These are phyloP conservation scores for Ambrosia trifida DNA, from an alignment of 129 eudicot species.

Conservation along the genomic window DNA sequence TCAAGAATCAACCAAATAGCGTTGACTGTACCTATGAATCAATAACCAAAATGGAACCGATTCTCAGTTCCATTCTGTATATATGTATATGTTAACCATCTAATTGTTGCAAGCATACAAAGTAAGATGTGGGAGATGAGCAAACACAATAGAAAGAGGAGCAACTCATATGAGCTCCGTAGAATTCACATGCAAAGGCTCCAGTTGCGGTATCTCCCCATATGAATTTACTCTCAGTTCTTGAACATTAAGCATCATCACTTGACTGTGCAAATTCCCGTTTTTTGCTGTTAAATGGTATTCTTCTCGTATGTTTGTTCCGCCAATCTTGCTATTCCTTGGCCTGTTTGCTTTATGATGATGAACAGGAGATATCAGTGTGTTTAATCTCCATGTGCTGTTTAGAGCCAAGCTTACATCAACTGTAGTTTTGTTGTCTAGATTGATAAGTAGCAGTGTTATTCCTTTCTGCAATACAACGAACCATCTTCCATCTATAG, in stretches of 20 bases:
- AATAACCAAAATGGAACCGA: conserved; percentile 39
- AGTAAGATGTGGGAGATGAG: conserved; percentile 55
- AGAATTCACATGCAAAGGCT: conserved; percentile 51
- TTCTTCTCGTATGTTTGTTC: conserved; percentile 50
- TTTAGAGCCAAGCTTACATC: conserved; percentile 40
- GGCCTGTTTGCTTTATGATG: conserved; percentile 30
- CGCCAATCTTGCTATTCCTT: conserved; percentile 20
- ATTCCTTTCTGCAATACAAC: conserved; percentile 69
- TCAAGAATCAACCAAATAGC: not conserved
- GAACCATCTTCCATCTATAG: no score
- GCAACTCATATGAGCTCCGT: conserved; percentile 58
- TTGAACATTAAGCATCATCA: conserved; percentile 66
- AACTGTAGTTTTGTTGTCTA: conserved; percentile 57
- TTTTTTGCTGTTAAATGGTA: conserved; percentile 76
- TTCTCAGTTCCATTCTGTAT: conserved; percentile 39
- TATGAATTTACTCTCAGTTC: conserved; percentile 42
- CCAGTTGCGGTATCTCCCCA: conserved; percentile 57
- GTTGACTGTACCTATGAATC: conserved; percentile 6
- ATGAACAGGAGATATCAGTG: conserved; percentile 41
- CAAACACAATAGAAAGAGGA: conserved; percentile 78
- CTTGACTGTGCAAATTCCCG: conserved; percentile 73
- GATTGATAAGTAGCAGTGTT: conserved; percentile 60
- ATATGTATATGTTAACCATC: conserved; percentile 20
- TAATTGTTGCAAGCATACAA: conserved; percentile 60
- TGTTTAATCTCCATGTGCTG: conserved; percentile 27